Evolutionary conservation across 176 grass and related monocot species (phyloP).

Genomic region (Eragrostis nindensis): DNA sequence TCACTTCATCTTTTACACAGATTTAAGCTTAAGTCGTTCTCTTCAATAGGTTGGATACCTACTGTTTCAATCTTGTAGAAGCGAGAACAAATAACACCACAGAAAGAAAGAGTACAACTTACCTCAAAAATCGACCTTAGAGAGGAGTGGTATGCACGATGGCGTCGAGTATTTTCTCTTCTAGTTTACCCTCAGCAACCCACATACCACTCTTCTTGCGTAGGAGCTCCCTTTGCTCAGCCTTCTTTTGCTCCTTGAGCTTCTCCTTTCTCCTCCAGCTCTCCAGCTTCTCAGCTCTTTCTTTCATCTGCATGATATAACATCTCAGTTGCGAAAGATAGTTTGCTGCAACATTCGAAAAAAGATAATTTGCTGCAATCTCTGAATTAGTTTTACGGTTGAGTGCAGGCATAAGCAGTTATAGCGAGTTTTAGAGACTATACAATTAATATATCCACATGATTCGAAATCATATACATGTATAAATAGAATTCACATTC

Average conservation of each 20-base stretch:
- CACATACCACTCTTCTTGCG: slow-evolving; percentile 64
- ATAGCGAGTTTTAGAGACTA: too few relatives aligned
- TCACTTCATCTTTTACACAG: background rate
- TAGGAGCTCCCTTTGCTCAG: slow-evolving; percentile 55
- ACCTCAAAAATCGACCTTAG: slow-evolving; percentile 15
- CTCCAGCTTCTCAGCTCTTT: slow-evolving; percentile 86
- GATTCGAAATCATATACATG: background rate
- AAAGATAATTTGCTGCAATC: too few relatives aligned
- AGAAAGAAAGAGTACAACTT: background rate
- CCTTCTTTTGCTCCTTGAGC: slow-evolving; percentile 53
- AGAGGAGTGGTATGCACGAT: slow-evolving; percentile 48
- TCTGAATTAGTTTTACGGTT: too few relatives aligned
- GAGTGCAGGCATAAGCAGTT: too few relatives aligned
- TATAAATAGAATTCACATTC: background rate
- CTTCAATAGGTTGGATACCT: background rate
- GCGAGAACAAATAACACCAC: background rate
- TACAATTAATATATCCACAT: too few relatives aligned
- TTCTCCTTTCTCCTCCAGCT: slow-evolving; percentile 77
- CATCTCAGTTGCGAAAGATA: slow-evolving; percentile 6
- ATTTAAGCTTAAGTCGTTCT: background rate
- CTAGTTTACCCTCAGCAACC: slow-evolving; percentile 63
- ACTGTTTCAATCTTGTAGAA: background rate
- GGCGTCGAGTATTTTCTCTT: slow-evolving; percentile 43
- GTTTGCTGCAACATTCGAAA: too few relatives aligned
- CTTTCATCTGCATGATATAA: slow-evolving; percentile 65